Percentiles rank a stretch among this genome's conserved stretches.
phyloP scores from a whole-genome alignment of 345 rosid genomes.

The Syzygium aromaticum region DNA sequence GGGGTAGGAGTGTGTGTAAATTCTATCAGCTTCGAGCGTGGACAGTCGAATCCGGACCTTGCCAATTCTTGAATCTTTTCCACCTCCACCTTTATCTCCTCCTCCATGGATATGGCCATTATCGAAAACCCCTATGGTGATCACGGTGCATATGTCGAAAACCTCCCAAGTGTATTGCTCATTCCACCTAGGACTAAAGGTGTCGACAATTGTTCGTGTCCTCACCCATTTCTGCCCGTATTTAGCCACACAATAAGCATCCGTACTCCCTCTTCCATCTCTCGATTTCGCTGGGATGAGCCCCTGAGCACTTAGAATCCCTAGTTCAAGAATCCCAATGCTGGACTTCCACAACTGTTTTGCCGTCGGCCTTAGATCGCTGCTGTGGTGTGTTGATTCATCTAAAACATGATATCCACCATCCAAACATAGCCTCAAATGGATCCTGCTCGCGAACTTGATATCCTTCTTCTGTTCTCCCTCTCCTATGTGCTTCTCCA shows the following conservation, averaged over 20 bases:
- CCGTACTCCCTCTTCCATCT: constrained; percentile 87
- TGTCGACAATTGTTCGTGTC: constrained; percentile 85
- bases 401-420: constrained; percentile 99
- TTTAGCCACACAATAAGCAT: constrained; percentile 95
- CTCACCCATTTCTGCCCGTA: constrained; percentile 98
- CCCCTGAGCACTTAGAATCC: constrained; percentile 77
- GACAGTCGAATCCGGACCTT: constrained; percentile 93
- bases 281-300: constrained; percentile 77
- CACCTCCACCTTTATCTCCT: constrained; percentile 34
- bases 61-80: constrained; percentile 72
- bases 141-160: constrained; percentile 87
- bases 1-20: constrained; percentile 92
- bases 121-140: constrained; percentile 88
- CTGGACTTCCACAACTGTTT: constrained; percentile 81
- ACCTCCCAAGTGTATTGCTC: constrained; percentile 99
- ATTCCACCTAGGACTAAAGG: constrained; percentile 81
- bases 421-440: constrained; percentile 72
- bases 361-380: constrained; percentile 91
- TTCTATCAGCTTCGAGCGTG: constrained; percentile 83
- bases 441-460: constrained; percentile 87
- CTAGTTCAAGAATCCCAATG: constrained; percentile 74
- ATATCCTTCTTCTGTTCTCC: constrained; percentile 58
- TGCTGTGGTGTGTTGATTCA: constrained; percentile 93
- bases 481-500: constrained; percentile 70
- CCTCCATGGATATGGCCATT: constrained; percentile 70